Percentiles rank a stretch among this genome's conserved stretches.
phyloP scores from a whole-genome alignment of 345 rosid genomes.

The Populus tremula region DNA sequence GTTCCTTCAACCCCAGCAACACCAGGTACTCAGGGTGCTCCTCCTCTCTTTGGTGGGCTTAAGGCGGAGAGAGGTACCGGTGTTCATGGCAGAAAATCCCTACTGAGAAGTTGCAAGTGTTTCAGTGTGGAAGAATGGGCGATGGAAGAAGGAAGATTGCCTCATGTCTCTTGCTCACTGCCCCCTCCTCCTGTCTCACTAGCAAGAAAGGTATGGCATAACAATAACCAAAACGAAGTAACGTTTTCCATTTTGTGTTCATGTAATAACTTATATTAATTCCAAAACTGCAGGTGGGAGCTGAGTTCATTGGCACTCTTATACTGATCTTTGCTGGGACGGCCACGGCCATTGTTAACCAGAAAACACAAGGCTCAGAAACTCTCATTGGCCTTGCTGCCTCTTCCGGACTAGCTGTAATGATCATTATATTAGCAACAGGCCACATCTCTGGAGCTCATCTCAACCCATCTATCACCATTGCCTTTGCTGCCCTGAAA shows the following conservation, averaged over 20 bases:
- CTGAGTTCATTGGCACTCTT: slow-evolving; percentile 80
- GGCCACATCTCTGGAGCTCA: slow-evolving; percentile 95
- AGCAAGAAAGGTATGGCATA: slow-evolving; percentile 54
- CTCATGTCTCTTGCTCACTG: slow-evolving; percentile 63
- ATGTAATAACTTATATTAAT: neutral
- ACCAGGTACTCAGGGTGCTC: slow-evolving; percentile 70
- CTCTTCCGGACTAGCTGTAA: slow-evolving; percentile 70
- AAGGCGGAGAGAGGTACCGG: slow-evolving; percentile 30
- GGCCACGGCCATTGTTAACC: slow-evolving; percentile 80
- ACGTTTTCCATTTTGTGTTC: neutral
- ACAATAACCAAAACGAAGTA: neutral
- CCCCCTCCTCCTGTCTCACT: slow-evolving; percentile 69
- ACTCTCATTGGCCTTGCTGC: slow-evolving; percentile 73
- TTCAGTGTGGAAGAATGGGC: slow-evolving; percentile 67
- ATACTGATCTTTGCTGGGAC: slow-evolving; percentile 76
- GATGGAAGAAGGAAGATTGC: slow-evolving; percentile 65
- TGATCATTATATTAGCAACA: slow-evolving; percentile 69
- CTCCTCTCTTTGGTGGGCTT: slow-evolving; percentile 53
- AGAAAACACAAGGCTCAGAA: slow-evolving; percentile 67
- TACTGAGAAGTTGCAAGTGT: slow-evolving; percentile 59
- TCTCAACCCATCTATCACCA: slow-evolving; percentile 77
- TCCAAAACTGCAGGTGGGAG: slow-evolving; percentile 57
- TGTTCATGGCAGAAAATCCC: slow-evolving; percentile 43
- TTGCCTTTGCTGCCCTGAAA: slow-evolving; percentile 68
- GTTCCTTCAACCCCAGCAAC: slow-evolving; percentile 75